Evolutionary conservation across 257 asterid genomes (phyloP), one percentile per base, ranked within the genome.

Genomic region (Solanum ossicruentum): DNA sequence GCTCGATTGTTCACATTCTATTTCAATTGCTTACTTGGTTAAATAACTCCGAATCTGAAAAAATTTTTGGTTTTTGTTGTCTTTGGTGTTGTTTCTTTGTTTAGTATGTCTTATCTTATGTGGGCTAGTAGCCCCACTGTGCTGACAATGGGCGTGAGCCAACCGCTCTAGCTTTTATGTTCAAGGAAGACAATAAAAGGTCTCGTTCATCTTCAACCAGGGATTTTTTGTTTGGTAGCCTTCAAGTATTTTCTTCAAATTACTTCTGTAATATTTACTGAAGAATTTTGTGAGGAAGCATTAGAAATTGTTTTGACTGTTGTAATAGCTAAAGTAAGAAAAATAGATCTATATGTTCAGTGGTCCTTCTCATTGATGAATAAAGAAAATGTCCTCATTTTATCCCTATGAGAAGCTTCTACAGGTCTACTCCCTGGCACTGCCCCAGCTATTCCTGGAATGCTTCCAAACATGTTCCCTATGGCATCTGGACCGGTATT

Each of bases 81-180:
- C 94, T 94, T 95, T 95, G 96, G 94, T 95, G 98, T 95, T 93
- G 93, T 92, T 93, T 93, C 93, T 95, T 90, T 95, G 94, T 96
- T 93, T 97, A 94, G 97, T 97, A 92, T 97, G 97, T 93, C 95
- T 91, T 93, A 83, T 92, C 94, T 92, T 92, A 89, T 91, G 93
- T 95, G 98, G 99, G 98, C 97, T 92, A 92, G 96, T 97, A 89
- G 97, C 94, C 99, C 96, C 97, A 92, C 98, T 95, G 93, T 94
- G 98, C 97, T 94, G 99, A 92, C 98, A 94, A 93, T 97, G 98
- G 97, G 96, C 94, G 93, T 97, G 99, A 94, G 98, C 97, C 93
- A 97, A 94, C 97, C 90, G 89, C 99, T 94, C 95, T 97, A 95
- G 98, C 98, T 93, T 94, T 90, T 89, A 92, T 95, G 93, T 96